Percentiles rank a stretch among this genome's conserved stretches.
Evolutionary conservation across 306 rosid species (phyloP).

Genomic region (Cicer yamashitae): DNA sequence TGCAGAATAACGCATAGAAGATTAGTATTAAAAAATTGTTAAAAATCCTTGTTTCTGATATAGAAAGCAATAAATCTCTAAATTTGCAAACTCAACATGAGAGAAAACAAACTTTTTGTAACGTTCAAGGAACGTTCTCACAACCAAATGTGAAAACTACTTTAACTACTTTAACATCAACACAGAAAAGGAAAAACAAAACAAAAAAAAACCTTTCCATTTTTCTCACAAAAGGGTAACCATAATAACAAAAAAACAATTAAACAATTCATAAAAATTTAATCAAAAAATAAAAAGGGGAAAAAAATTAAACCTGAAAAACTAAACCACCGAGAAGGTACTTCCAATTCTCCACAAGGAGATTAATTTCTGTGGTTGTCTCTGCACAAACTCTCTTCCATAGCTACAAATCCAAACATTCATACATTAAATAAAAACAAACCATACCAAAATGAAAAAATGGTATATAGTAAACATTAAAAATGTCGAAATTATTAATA

Average conservation of each 20-base stretch:
- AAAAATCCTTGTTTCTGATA: constrained; percentile 7
- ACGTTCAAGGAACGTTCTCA: constrained; percentile 46
- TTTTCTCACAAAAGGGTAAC: constrained; percentile 33
- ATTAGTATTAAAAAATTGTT: neutral
- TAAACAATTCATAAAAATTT: constrained; percentile 8
- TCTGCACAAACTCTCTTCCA: constrained; percentile 75
- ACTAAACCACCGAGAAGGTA: constrained; percentile 82
- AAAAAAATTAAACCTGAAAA: constrained; percentile 61
- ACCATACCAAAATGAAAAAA: neutral
- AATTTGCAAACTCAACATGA: constrained; percentile 46
- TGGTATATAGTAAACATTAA: neutral
- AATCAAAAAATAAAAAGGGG: constrained; percentile 8
- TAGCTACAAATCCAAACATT: constrained; percentile 60
- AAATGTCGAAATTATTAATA: neutral
- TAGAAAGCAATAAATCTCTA: constrained; percentile 29
- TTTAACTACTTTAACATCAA: constrained; percentile 19
- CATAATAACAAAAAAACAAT: constrained; percentile 7
- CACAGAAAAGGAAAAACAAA: constrained; percentile 11
- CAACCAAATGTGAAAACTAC: constrained; percentile 47
- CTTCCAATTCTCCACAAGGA: constrained; percentile 83
- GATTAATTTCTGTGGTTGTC: constrained; percentile 75
- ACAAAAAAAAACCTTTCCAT: constrained; percentile 35
- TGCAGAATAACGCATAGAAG: constrained; percentile 7
- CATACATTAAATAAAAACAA: constrained; percentile 27
- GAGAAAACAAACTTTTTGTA: constrained; percentile 41